Evolutionary conservation across 352 stramenopile species (phyloP).

Genomic region (Pythium brassicae): DNA sequence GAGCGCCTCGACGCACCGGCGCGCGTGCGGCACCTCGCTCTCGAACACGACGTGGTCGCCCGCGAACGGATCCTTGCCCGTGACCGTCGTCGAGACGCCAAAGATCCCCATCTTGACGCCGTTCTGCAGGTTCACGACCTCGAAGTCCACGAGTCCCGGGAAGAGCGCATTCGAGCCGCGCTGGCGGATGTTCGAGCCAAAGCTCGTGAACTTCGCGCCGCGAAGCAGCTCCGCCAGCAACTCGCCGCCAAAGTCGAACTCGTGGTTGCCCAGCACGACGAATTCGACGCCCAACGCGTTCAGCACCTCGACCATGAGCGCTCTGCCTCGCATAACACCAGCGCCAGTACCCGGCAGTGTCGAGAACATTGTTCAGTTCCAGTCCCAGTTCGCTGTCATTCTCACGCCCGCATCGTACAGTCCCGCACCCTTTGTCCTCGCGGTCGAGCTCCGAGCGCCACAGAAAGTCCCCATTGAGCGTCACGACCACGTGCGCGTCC

Average conservation of each 20-base stretch:
- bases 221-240: slow-evolving; percentile 32
- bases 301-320: slow-evolving; percentile 63
- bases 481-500: slow-evolving; percentile 41
- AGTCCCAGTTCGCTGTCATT: too few species aligned
- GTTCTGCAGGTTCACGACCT: slow-evolving; percentile 29
- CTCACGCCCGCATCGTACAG: too few species aligned
- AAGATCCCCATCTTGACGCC: slow-evolving; percentile 48
- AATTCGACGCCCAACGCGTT: slow-evolving; percentile 49
- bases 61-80: slow-evolving; percentile 43
- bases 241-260: slow-evolving; percentile 65
- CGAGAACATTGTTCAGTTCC: neutral
- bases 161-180: slow-evolving; percentile 25
- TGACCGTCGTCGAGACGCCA: slow-evolving; percentile 52
- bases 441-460: slow-evolving; percentile 62
- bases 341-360: neutral
- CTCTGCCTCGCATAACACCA: slow-evolving; percentile 15
- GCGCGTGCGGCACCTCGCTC: slow-evolving; percentile 35
- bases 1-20: slow-evolving; percentile 57
- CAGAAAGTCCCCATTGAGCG: slow-evolving; percentile 71
- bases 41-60: slow-evolving; percentile 48
- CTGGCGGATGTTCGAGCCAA: slow-evolving; percentile 59
- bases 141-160: slow-evolving; percentile 31
- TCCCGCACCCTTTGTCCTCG: slow-evolving; percentile 57
- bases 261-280: slow-evolving; percentile 75
- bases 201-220: slow-evolving; percentile 37